A percentile compares a stretch with the other conserved stretches of the same genome.
Evolutionary conservation across 352 stramenopile genomes (phyloP).

Genomic region (Phytophthora tubulina): DNA sequence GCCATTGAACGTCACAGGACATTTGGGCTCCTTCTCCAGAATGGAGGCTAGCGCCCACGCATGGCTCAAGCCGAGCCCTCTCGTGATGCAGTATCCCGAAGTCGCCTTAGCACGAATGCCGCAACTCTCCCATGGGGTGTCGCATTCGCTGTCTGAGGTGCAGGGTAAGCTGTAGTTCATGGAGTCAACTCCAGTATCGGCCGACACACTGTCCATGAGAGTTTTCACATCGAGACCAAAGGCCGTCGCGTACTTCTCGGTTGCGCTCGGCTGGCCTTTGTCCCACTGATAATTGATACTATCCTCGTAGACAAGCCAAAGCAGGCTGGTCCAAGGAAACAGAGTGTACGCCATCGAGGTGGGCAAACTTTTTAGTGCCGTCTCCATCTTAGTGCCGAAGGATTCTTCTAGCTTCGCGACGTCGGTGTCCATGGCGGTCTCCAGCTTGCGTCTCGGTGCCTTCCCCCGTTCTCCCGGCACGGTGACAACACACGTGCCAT

Average conservation of each 20-base stretch:
- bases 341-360: constrained; percentile 2
- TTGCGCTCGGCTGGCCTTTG: neutral
- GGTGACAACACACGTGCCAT: no score
- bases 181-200: constrained; percentile 35
- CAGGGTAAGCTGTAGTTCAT: constrained; percentile 11
- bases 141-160: constrained; percentile 26
- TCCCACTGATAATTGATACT: constrained; percentile 60
- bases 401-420: constrained; percentile 15
- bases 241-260: constrained; percentile 38
- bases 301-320: constrained; percentile 62
- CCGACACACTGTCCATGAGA: constrained; percentile 48
- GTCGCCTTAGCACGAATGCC: neutral
- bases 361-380: constrained; percentile 22
- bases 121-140: constrained; percentile 10
- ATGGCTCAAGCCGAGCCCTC: neutral
- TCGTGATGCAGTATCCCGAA: neutral
- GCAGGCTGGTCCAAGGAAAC: constrained; percentile 20
- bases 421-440: constrained; percentile 3
- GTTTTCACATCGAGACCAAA: constrained; percentile 39
- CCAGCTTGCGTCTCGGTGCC: constrained; percentile 4
- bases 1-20: neutral
- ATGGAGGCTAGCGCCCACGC: constrained; percentile 29
- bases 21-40: constrained; percentile 42
- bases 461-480: no score
- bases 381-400: constrained; percentile 24